Evolutionary conservation across 176 grass and related monocot genomes (phyloP).

Genomic region (Poa annua): DNA sequence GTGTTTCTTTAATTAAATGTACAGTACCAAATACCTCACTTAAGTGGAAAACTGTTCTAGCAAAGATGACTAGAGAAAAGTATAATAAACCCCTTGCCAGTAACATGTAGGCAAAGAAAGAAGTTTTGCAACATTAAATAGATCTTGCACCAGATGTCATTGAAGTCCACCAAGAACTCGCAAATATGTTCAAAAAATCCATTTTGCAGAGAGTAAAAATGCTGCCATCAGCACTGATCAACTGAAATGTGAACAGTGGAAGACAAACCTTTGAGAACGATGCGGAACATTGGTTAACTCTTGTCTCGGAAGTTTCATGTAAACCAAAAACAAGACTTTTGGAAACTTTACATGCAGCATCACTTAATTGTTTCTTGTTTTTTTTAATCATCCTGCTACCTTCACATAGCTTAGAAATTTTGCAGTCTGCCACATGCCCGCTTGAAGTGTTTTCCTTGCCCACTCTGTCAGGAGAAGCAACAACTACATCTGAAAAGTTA

Average conservation of each 20-base stretch:
- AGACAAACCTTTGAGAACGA: constrained; percentile 38
- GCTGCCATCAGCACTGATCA: background rate
- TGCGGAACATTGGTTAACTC: background rate
- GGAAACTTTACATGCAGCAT: constrained; percentile 14
- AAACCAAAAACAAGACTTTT: background rate
- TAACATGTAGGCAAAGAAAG: constrained; percentile 17
- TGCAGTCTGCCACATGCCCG: constrained; percentile 2
- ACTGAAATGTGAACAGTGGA: background rate
- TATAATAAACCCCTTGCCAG: background rate
- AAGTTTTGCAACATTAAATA: constrained; percentile 14
- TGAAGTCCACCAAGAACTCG: background rate
- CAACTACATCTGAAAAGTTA: constrained; percentile 26
- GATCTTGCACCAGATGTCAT: background rate
- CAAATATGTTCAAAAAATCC: background rate
- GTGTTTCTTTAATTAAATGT: too few species aligned
- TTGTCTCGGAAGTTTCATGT: constrained; percentile 23
- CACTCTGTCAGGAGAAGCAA: constrained; percentile 21
- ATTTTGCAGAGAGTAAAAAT: background rate
- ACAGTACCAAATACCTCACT: background rate
- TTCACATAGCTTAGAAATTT: constrained; percentile 7
- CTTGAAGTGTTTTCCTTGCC: constrained; percentile 33
- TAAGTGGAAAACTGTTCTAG: background rate
- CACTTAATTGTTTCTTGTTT: constrained; percentile 2
- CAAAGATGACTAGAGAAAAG: too few species aligned
- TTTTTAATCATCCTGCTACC: background rate